A percentile compares a stretch with the other conserved stretches of the same genome.
Conservation (phyloP, 75 land plant genomes). For the Cupressus sempervirens region DNA sequence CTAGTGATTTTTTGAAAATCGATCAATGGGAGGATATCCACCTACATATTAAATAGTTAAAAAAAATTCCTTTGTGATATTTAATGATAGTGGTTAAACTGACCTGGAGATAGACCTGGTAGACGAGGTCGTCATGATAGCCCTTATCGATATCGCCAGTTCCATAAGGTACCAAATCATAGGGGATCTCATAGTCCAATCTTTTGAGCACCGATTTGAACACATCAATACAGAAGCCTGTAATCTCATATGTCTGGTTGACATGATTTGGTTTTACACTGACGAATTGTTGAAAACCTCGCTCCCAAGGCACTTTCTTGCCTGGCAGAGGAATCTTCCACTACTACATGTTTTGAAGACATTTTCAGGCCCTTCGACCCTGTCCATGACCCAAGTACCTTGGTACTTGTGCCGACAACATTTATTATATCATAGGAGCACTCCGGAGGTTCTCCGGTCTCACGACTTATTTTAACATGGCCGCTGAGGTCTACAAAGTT, state of each 20-base stretch:
- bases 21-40: no score
- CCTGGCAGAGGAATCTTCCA: background rate
- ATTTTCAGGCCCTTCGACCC: no score
- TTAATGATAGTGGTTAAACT: no score
- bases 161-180: constrained; percentile 8
- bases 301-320: constrained; percentile 18
- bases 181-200: constrained; percentile 22
- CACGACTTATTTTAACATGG: background rate
- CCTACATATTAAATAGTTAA: no score
- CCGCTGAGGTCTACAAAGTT: constrained; percentile 13
- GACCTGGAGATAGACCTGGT: constrained; percentile 13
- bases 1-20: no score
- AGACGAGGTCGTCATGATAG: constrained; percentile 22
- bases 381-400: no score
- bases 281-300: constrained; percentile 17
- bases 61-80: no score
- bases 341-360: background rate
- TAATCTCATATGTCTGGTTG: no score
- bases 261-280: background rate
- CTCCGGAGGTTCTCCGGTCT: background rate
- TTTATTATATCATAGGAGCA: constrained; percentile 17
- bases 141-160: constrained; percentile 6
- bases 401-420: background rate
- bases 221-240: constrained; percentile 5
- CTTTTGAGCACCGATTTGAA: constrained; percentile 26